Base-by-base conservation (phyloP, 2,329 filamentous ascomycete species). In the Botryotinia convoluta region DNA sequence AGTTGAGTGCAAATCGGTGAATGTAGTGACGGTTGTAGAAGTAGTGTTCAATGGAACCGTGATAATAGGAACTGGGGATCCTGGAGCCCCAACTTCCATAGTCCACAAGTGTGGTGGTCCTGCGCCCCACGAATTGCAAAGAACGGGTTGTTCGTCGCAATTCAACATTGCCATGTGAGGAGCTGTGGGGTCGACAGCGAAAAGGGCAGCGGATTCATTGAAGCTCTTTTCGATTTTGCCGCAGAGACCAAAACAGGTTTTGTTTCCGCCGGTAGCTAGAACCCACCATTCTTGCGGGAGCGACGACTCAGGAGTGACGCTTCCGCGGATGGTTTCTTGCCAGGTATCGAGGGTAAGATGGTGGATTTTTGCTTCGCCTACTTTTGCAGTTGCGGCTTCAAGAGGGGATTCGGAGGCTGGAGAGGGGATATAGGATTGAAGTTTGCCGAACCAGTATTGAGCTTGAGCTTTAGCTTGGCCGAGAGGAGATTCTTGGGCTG, bases 241-340 rank as follows among this genome's bases (percentile, higher is more conserved):
- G 83, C 93, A 95, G 79, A 88, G 86, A 77, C 92, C 92, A 70
- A 76, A 79, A 76, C 93, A 95, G 45, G 92, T 94, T 84, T 90
- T 91, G 86, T 95, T 94, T 77, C 91, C 86, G 72, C 93, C 93
- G 16, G 90, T 92, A 77, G 93, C 84, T 77, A 92, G 86, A 75
- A 95, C 84, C 86, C 92, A 90, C 91, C 91, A 94, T 83, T 94
- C 91, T 82, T 92, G 91, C 8, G 92, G 91, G 12, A 18, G 88
- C 87, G 70, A 37, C 26, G 87, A 86, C 42, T 83, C 88, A 14
- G 88, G 82, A 74, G 88, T 84, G 73, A 92, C 88, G 44, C 89
- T 87, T 69, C 84, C 84, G 80, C 88, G 90, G 74, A 95, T 84
- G 4, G 90, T 88, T 39, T 91, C 83, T 81, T 90, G 88, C 91